Percentiles rank a stretch among this genome's conserved stretches.
phyloP scores from a whole-genome alignment of 2,329 filamentous ascomycete species.

The Cordyceps pruinosa region DNA sequence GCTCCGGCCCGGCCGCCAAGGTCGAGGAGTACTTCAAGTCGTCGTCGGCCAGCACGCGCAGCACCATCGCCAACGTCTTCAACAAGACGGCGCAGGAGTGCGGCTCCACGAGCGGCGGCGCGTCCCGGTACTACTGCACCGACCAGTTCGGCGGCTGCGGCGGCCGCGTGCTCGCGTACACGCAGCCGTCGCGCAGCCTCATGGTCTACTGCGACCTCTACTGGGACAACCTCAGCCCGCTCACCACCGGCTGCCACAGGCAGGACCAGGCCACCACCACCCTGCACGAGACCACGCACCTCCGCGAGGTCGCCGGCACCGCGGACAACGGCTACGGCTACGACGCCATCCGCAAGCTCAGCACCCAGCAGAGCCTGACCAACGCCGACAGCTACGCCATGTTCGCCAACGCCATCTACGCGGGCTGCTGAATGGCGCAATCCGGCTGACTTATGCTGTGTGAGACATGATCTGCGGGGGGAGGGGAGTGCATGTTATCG shows the following conservation, averaged over 20 bases:
- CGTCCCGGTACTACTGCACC: constrained; percentile 46
- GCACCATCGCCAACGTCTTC: constrained; percentile 40
- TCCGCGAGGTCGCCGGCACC: constrained; percentile 8
- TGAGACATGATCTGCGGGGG: neutral
- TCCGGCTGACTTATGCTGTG: neutral
- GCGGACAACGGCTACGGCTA: constrained; percentile 15
- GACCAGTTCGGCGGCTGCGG: constrained; percentile 38
- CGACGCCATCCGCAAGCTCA: constrained; percentile 11
- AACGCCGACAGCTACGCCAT: constrained; percentile 17
- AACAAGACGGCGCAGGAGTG: constrained; percentile 44
- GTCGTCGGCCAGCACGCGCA: constrained; percentile 34
- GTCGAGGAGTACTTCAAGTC: constrained; percentile 60
- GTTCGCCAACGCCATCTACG: constrained; percentile 15
- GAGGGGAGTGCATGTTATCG: neutral
- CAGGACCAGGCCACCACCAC: constrained; percentile 13
- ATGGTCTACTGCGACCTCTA: constrained; percentile 12
- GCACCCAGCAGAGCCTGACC: constrained; percentile 13
- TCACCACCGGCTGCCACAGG: constrained; percentile 6
- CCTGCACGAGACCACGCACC: constrained; percentile 11
- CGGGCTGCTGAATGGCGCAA: constrained; percentile 8
- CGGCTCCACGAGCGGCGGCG: constrained; percentile 35
- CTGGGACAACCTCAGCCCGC: constrained; percentile 14
- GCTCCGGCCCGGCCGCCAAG: constrained; percentile 41
- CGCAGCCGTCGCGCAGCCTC: constrained; percentile 10
- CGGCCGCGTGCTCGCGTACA: constrained; percentile 32